phyloP scores from a whole-genome alignment of 1,284 basidiomycete genomes.

The Xerocomus minutiporus region DNA sequence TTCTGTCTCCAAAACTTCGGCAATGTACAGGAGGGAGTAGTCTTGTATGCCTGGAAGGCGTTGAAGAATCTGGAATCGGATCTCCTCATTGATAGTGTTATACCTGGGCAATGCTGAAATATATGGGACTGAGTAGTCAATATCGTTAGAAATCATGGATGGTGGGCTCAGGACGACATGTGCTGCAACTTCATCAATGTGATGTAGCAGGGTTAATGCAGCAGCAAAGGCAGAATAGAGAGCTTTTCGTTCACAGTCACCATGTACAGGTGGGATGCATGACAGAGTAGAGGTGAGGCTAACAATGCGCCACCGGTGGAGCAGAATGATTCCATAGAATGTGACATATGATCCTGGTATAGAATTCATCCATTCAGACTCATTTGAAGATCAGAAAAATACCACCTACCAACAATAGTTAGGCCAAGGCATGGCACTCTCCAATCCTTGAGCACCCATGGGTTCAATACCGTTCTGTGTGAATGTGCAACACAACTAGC shows the following conservation, averaged over 20 bases:
- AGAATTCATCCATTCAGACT: neutral
- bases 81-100: neutral
- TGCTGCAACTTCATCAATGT: neutral
- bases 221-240: neutral
- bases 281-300: neutral
- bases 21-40: neutral
- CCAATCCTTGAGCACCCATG: neutral
- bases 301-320: neutral
- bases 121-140: neutral
- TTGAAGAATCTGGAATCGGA: neutral
- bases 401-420: neutral
- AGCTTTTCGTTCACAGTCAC: neutral
- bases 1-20: neutral
- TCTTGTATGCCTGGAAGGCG: neutral
- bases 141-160: too few relatives aligned
- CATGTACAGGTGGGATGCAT: neutral
- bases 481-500: neutral
- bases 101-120: neutral
- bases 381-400: neutral
- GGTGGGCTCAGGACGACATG: neutral
- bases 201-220: neutral
- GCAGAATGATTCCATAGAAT: neutral
- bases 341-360: neutral
- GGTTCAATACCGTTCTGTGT: neutral
- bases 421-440: neutral